Base-by-base conservation (phyloP, 2,329 filamentous ascomycete genomes). In the Coniochaeta prunicola region DNA sequence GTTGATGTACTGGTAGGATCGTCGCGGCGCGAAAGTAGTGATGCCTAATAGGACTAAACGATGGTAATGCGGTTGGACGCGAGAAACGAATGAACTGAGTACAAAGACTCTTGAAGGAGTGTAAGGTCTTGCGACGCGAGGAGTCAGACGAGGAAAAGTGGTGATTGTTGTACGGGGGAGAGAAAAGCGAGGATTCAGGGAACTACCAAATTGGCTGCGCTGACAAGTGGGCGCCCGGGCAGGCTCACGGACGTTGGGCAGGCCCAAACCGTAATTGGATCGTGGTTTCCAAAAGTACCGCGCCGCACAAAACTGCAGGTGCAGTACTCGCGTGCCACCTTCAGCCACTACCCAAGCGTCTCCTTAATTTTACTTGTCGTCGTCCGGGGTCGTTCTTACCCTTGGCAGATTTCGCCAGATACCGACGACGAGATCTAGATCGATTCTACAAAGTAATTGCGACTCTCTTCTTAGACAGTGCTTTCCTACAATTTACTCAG, bases 351-450 rank as follows among this genome's bases (percentile, higher is more conserved):
- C 7, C n/a, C 34, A n/a, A 21, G 30, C 33, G 30, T 36, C 54
- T 56, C 54, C 54, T 56, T 56, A 56, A 56, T 56, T 28, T 56
- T 42, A 56, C 34, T 33, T 19, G 31, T 31, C 53, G 36, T 21
- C 45, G 45, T 50, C 45, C 45, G 45, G 45, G 45, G 45, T 50
- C 24, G 45, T 50, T 30, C 24, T 28, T 26, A 50, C 45, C 45
- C 45, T 38, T 50, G 45, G 28, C 10, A 50, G 45, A 17, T 26
- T 30, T 30, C 45, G 45, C 45, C 15, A 28, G 45, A 26, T 26
- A 50, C 28, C 45, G 45, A 28, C 21, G 24, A 17, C n/a, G 45
- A 28, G 45, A 50, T 50, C 24, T 17, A n/a, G 10, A 28, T 30
- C 13, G 12, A 30, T 30, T 50, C 30, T 50, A 17, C 40, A 4